These are phyloP conservation scores for Aspergillus costaricaensis DNA, from an alignment of 2,329 filamentous ascomycete species.

Conservation along the genomic window DNA sequence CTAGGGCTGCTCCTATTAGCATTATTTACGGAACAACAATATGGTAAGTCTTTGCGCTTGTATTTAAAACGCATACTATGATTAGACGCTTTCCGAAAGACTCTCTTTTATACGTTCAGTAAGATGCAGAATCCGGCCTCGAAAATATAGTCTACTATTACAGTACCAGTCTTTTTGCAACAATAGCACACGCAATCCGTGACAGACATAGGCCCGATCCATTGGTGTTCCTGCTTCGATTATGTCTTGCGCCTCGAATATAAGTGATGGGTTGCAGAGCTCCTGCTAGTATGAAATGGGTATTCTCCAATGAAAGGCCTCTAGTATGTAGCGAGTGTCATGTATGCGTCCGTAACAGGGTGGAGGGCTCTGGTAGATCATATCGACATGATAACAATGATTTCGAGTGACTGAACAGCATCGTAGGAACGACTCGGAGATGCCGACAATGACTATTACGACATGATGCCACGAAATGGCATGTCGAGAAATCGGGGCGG, in stretches of 20 bases:
- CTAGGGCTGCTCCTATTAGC: no score
- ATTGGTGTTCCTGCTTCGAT: neutral
- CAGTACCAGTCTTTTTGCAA: slow-evolving; percentile 1
- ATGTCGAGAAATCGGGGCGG: no score
- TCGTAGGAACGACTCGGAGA: no score
- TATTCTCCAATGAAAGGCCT: neutral
- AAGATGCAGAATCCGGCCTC: neutral
- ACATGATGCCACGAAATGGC: no score
- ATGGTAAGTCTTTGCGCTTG: no score
- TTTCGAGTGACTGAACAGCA: neutral
- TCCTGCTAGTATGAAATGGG: neutral
- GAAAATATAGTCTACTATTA: neutral
- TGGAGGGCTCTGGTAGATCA: neutral
- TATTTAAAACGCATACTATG: no score
- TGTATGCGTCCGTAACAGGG: neutral
- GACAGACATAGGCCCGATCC: neutral
- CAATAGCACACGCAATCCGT: slow-evolving; percentile 1
- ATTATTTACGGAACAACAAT: no score
- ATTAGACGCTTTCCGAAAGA: no score
- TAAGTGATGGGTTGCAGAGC: neutral
- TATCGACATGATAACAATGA: neutral
- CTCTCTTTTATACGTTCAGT: no score
- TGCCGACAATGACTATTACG: no score
- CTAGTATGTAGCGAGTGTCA: neutral
- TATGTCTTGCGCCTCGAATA: neutral